Conservation (phyloP, 768 basidiomycete species). For the Filobasidium wieringae region DNA sequence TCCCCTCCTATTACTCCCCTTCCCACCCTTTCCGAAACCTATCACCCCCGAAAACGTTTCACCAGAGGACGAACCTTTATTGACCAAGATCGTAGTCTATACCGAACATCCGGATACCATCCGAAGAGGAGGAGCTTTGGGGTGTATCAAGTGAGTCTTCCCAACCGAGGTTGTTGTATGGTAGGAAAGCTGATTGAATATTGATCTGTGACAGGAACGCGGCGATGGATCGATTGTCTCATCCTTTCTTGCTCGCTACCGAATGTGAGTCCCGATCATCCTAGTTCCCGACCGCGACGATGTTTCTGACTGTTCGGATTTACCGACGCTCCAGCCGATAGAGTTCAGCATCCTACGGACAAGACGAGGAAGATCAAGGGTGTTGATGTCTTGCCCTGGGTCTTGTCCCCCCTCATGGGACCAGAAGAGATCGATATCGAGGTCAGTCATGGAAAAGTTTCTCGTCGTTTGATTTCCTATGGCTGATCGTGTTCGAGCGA, state of each 20-base stretch:
- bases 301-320: conserved; percentile 50
- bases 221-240: conserved; percentile 36
- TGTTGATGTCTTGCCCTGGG: conserved; percentile 68
- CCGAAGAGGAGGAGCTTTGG: conserved; percentile 72
- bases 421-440: conserved; percentile 92
- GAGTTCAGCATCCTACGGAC: conserved; percentile 50
- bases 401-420: conserved; percentile 82
- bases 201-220: conserved; percentile 19
- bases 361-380: conserved; percentile 45
- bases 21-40: conserved; percentile 46
- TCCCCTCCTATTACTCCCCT: conserved; percentile 65
- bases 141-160: conserved; percentile 69
- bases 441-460: conserved; percentile 40
- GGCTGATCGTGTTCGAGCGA: background rate
- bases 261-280: conserved; percentile 25
- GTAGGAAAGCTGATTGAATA: background rate
- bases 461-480: background rate
- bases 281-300: background rate
- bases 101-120: conserved; percentile 82
- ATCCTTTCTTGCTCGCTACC: conserved; percentile 34
- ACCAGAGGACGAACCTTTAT: conserved; percentile 56
- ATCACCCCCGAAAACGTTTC: conserved; percentile 18
- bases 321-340: conserved; percentile 47
- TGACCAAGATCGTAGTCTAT: conserved; percentile 69
- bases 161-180: background rate